Percentiles rank a stretch among this genome's conserved stretches.
phyloP scores from a whole-genome alignment of 768 basidiomycete genomes.

The Tephrocybe sp. region DNA sequence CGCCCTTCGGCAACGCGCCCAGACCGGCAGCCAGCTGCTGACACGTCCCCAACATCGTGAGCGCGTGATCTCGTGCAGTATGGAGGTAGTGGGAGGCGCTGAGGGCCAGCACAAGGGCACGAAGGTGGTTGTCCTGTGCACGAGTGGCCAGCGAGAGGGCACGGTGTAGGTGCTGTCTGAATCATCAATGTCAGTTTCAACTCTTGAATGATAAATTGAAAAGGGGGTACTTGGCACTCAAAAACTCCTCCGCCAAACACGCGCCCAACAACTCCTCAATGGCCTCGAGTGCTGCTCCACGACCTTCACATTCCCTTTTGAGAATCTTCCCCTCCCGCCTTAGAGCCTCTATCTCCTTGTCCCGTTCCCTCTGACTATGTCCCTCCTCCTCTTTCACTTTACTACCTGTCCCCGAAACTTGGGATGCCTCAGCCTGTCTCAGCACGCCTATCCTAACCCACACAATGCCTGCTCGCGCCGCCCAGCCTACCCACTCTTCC shows the following conservation, averaged over 20 bases:
- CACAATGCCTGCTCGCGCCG: conserved; percentile 54
- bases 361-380: conserved; percentile 7
- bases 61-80: conserved; percentile 69
- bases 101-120: conserved; percentile 67
- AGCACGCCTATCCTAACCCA: conserved; percentile 46
- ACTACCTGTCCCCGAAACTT: conserved; percentile 13
- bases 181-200: background rate
- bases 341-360: conserved; percentile 29
- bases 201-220: conserved; percentile 12
- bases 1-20: conserved; percentile 38
- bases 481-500: conserved; percentile 40
- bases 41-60: conserved; percentile 62
- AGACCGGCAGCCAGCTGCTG: conserved; percentile 69
- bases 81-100: conserved; percentile 71
- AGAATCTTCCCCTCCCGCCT: conserved; percentile 35
- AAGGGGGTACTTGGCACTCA: conserved; percentile 50
- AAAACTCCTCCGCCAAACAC: conserved; percentile 52
- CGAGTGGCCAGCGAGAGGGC: conserved; percentile 58
- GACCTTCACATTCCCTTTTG: conserved; percentile 42
- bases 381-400: conserved; percentile 11
- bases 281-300: conserved; percentile 55
- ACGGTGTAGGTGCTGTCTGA: conserved; percentile 56
- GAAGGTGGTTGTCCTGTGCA: conserved; percentile 71
- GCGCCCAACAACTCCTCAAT: conserved; percentile 58
- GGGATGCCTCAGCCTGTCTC: conserved; percentile 17